phyloP scores from a whole-genome alignment of 2,329 filamentous ascomycete genomes.

The Clarireedia homoeocarpa region DNA sequence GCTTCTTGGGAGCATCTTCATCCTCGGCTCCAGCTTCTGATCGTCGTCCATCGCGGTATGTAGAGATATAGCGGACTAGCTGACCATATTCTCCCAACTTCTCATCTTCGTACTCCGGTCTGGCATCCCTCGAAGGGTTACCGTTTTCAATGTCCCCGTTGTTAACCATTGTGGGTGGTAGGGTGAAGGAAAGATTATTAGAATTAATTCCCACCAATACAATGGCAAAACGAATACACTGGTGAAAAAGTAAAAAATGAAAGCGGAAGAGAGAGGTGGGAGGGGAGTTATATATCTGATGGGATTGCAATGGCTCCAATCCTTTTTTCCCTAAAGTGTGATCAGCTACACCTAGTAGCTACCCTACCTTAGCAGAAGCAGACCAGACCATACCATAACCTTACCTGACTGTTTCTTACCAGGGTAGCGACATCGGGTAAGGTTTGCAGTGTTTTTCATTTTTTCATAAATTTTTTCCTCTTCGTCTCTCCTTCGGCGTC shows the following conservation, averaged over 20 bases:
- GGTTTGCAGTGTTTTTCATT: neutral
- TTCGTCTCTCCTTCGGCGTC: slow-evolving; percentile 6
- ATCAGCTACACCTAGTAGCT: slow-evolving; percentile 1
- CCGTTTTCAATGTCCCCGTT: slow-evolving; percentile 7
- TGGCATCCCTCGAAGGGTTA: slow-evolving; percentile 1
- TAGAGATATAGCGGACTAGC: slow-evolving; percentile 59
- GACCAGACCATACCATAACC: no score
- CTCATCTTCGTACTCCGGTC: slow-evolving; percentile 16
- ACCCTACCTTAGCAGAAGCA: no score
- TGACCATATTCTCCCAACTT: slow-evolving; percentile 54
- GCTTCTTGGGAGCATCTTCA: slow-evolving; percentile 38
- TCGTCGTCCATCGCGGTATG: slow-evolving; percentile 51
- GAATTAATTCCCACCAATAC: slow-evolving; percentile 6
- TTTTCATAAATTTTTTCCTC: neutral
- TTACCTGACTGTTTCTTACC: neutral
- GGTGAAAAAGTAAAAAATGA: neutral
- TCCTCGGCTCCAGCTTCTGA: slow-evolving; percentile 36
- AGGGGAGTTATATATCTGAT: slow-evolving; percentile 2
- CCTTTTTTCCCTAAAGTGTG: neutral
- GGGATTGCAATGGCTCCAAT: neutral
- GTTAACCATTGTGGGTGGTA: slow-evolving; percentile 6
- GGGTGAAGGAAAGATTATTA: slow-evolving; percentile 8
- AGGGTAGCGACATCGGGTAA: slow-evolving; percentile 8
- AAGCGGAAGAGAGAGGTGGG: neutral
- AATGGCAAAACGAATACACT: slow-evolving; percentile 4